Conservation (phyloP, 768 basidiomycete species). For the Tulasnella sp. region DNA sequence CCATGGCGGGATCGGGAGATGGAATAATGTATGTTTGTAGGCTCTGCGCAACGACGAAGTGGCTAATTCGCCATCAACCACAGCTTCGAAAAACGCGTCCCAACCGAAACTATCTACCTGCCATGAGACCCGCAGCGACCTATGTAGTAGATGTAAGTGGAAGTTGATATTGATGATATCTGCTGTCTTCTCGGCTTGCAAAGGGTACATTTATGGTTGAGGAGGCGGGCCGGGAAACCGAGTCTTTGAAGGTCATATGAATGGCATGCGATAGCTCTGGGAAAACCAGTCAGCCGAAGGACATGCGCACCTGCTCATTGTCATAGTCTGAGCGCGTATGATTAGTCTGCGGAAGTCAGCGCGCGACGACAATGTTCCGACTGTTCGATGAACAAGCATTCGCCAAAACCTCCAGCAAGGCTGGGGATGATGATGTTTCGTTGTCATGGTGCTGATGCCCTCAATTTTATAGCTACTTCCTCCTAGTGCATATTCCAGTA, state of each 20-base stretch:
- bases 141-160: slow-evolving; percentile 80
- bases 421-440: too few relatives aligned
- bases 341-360: too few relatives aligned
- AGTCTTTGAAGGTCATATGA: too few relatives aligned
- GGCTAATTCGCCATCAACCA: background rate
- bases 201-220: background rate
- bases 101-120: slow-evolving; percentile 68
- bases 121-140: slow-evolving; percentile 78
- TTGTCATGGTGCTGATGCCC: slow-evolving; percentile 1
- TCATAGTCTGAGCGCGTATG: too few relatives aligned
- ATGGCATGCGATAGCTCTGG: too few relatives aligned
- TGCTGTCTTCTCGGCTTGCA: slow-evolving; percentile 33
- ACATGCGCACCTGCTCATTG: too few relatives aligned
- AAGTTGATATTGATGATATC: background rate
- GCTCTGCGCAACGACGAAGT: background rate
- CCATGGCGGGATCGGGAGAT: slow-evolving; percentile 80
- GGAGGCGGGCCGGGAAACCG: too few relatives aligned
- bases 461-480: slow-evolving; percentile 71
- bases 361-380: too few relatives aligned
- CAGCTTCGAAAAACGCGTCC: slow-evolving; percentile 76
- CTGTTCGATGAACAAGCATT: too few relatives aligned
- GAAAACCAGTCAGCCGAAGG: too few relatives aligned
- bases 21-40: slow-evolving; percentile 62
- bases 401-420: too few relatives aligned
- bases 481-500: slow-evolving; percentile 85